Percentiles rank a stretch among this genome's conserved stretches.
Evolutionary conservation across 495 filamentous ascomycete species (phyloP).

Genomic region (Jackrogersella multiformis): DNA sequence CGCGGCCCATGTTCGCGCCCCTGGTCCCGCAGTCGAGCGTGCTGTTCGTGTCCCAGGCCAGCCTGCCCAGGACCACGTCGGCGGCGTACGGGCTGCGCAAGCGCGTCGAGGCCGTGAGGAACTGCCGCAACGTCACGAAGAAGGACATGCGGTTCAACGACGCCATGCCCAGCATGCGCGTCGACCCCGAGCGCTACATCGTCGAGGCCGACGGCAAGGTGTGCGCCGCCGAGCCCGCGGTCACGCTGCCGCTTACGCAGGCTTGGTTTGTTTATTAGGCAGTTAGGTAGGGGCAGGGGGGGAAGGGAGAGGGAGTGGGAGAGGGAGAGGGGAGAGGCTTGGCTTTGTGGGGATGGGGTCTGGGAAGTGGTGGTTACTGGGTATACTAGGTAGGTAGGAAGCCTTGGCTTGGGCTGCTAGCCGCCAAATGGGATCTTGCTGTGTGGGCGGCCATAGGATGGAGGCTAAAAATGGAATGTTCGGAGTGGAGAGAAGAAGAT

Average conservation of each 20-base stretch:
- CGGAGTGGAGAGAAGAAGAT: no score
- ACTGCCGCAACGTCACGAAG: slow-evolving; percentile 84
- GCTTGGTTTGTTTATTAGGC: slow-evolving; percentile 78
- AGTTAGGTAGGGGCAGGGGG: background rate
- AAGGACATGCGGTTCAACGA: slow-evolving; percentile 95
- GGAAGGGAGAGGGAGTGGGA: background rate
- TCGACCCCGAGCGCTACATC: slow-evolving; percentile 90
- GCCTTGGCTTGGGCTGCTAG: background rate
- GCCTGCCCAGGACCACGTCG: slow-evolving; percentile 71
- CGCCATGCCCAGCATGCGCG: slow-evolving; percentile 86
- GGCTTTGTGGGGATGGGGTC: background rate
- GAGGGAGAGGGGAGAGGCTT: background rate
- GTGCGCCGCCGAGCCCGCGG: slow-evolving; percentile 79
- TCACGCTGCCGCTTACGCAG: slow-evolving; percentile 81
- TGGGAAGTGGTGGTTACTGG: background rate
- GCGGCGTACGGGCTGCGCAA: slow-evolving; percentile 78
- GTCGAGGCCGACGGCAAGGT: slow-evolving; percentile 87
- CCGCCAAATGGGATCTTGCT: no score
- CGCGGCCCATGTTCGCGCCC: slow-evolving; percentile 86
- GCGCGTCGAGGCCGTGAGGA: slow-evolving; percentile 80
- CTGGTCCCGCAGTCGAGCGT: slow-evolving; percentile 77
- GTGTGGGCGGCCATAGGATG: no score
- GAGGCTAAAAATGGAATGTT: no score
- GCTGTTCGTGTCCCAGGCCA: slow-evolving; percentile 83
- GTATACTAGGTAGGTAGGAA: background rate